Evolutionary conservation across 306 rosid genomes (phyloP).

Genomic region (Canavalia ensiformis): DNA sequence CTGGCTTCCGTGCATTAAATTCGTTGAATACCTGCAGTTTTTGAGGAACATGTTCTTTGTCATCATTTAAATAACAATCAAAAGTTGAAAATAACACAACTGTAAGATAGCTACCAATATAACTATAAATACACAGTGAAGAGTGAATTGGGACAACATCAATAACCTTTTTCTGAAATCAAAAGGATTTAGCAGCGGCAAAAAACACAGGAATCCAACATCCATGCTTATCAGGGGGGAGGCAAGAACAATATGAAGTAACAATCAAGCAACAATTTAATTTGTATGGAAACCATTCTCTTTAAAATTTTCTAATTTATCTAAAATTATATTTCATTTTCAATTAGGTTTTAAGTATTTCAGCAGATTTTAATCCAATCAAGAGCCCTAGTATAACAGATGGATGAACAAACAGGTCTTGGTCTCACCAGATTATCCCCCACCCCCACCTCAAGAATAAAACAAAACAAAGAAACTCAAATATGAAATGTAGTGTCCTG

Average conservation of each 20-base stretch:
- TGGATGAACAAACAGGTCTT: neutral
- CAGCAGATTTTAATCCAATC: neutral
- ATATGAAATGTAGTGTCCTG: neutral
- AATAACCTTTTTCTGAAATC: conserved; percentile 15
- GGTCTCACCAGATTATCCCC: neutral
- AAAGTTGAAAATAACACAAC: conserved; percentile 10
- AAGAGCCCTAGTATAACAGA: neutral
- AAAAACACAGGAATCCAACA: conserved; percentile 19
- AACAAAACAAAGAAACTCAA: neutral
- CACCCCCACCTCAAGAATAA: neutral
- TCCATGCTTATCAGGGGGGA: neutral
- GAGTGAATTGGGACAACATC: conserved; percentile 12
- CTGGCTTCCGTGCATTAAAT: conserved; percentile 93
- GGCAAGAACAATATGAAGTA: neutral
- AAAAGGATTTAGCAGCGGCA: neutral
- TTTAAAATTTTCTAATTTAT: neutral
- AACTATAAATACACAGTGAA: conserved; percentile 11
- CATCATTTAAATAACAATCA: conserved; percentile 25
- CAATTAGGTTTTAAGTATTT: neutral
- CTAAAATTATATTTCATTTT: neutral
- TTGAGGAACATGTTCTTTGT: conserved; percentile 27
- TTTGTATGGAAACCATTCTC: neutral
- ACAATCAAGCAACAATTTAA: conserved; percentile 19
- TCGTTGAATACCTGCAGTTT: conserved; percentile 82
- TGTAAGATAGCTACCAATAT: conserved; percentile 5